phyloP scores from a whole-genome alignment of 257 asterid species.

The Nicotiana obtusifolia region DNA sequence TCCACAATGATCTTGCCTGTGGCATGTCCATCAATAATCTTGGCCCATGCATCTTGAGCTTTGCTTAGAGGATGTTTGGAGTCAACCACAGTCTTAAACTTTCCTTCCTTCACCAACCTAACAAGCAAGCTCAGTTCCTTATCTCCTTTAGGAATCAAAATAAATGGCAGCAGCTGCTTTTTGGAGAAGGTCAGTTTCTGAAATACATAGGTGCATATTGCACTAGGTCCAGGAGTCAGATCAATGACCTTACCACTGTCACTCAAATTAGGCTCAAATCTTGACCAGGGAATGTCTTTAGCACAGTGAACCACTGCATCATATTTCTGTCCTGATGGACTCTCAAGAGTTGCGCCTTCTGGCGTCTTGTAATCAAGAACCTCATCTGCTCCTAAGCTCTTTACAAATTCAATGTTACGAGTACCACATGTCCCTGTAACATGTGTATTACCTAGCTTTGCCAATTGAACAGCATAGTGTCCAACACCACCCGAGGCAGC shows the following conservation, averaged over 20 bases:
- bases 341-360: conserved; percentile 55
- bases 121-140: conserved; percentile 34
- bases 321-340: conserved; percentile 61
- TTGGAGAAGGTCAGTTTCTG: conserved; percentile 47
- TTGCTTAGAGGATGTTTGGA: conserved; percentile 45
- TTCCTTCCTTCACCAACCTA: conserved; percentile 51
- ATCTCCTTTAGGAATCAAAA: conserved; percentile 33
- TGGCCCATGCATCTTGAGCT: conserved; percentile 60
- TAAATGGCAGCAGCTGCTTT: conserved; percentile 44
- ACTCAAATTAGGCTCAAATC: conserved; percentile 48
- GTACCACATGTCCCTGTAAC: conserved; percentile 74
- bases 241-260: conserved; percentile 46
- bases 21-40: conserved; percentile 57
- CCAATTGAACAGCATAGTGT: conserved; percentile 61
- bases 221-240: conserved; percentile 42
- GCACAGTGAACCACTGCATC: conserved; percentile 63
- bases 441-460: conserved; percentile 58
- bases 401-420: conserved; percentile 46
- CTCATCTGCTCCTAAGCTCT: conserved; percentile 66
- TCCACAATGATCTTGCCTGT: conserved; percentile 49
- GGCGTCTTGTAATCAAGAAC: conserved; percentile 63
- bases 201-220: conserved; percentile 47
- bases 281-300: conserved; percentile 44
- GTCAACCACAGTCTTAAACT: conserved; percentile 41
- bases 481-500: conserved; percentile 77